These are phyloP conservation scores for Aspergillus piperis DNA, from an alignment of 2,329 filamentous ascomycete genomes.

Conservation along the genomic window DNA sequence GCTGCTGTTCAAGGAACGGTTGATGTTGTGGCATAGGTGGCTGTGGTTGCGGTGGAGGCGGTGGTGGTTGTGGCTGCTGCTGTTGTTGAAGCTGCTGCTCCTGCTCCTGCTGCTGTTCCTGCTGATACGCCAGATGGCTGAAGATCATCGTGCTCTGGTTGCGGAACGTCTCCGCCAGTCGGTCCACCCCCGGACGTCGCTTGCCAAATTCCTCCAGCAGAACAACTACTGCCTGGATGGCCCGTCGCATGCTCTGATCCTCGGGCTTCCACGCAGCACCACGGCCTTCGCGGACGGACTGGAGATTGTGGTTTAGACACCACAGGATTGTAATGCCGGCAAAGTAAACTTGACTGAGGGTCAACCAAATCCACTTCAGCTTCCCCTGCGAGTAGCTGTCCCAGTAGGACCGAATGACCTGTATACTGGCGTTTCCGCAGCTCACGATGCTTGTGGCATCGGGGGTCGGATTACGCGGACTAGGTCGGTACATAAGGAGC, in stretches of 20 bases:
- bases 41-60: conserved; percentile 13
- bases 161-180: conserved; percentile 39
- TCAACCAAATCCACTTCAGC: conserved; percentile 46
- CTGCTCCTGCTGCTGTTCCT: conserved; percentile 28
- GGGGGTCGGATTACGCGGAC: conserved; percentile 39
- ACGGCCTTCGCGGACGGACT: conserved; percentile 31
- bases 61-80: conserved; percentile 20
- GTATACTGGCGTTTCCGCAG: conserved; percentile 42
- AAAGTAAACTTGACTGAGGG: conserved; percentile 42
- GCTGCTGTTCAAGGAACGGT: conserved; percentile 9
- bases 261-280: conserved; percentile 38
- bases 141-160: conserved; percentile 43
- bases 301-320: conserved; percentile 44
- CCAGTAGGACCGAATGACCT: conserved; percentile 43
- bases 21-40: not conserved
- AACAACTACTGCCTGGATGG: conserved; percentile 39
- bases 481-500: conserved; percentile 42
- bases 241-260: conserved; percentile 39
- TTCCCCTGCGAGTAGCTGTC: conserved; percentile 43
- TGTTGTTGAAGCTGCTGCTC: conserved; percentile 20
- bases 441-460: conserved; percentile 39
- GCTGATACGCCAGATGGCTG: conserved; percentile 39
- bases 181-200: conserved; percentile 39
- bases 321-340: conserved; percentile 44
- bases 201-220: conserved; percentile 43